phyloP scores from a whole-genome alignment of 257 asterid species.

The Orobanche coerulescens region DNA sequence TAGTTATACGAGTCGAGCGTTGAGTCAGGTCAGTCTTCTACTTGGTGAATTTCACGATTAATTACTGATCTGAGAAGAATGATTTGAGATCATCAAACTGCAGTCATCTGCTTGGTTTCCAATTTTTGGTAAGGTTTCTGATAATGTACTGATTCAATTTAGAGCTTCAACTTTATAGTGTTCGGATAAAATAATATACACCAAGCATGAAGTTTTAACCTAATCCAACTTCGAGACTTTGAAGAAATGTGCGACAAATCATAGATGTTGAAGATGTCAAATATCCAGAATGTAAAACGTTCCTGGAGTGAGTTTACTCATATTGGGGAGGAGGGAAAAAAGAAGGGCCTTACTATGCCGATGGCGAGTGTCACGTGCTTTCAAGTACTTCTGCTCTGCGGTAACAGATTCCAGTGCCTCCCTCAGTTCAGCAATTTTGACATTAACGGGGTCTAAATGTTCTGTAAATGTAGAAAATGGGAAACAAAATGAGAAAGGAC shows the following conservation, averaged over 20 bases:
- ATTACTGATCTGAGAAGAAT: not conserved
- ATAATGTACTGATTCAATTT: not conserved
- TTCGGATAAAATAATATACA: not conserved
- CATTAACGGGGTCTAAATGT: constrained; percentile 93
- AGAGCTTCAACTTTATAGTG: not conserved
- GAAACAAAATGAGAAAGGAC: not conserved
- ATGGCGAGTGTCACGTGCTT: constrained; percentile 91
- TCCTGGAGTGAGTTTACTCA: not conserved
- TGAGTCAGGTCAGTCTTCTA: no score
- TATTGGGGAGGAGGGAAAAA: not conserved
- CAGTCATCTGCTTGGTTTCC: not conserved
- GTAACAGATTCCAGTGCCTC: constrained; percentile 97
- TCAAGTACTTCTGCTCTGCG: constrained; percentile 84
- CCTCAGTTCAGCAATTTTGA: constrained; percentile 88
- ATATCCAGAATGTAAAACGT: not conserved
- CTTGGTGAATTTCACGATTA: not conserved
- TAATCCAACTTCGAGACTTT: not conserved
- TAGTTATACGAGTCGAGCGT: no score
- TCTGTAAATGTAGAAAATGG: constrained; percentile 26
- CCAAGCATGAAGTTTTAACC: not conserved
- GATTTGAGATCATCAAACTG: not conserved
- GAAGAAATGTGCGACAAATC: not conserved
- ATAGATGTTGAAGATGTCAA: not conserved
- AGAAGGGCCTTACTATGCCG: constrained; percentile 63
- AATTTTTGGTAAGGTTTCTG: not conserved